A percentile compares a stretch with the other conserved stretches of the same genome.
phyloP scores from a whole-genome alignment of 768 basidiomycete species.

The Podaxis mareebaensis region DNA sequence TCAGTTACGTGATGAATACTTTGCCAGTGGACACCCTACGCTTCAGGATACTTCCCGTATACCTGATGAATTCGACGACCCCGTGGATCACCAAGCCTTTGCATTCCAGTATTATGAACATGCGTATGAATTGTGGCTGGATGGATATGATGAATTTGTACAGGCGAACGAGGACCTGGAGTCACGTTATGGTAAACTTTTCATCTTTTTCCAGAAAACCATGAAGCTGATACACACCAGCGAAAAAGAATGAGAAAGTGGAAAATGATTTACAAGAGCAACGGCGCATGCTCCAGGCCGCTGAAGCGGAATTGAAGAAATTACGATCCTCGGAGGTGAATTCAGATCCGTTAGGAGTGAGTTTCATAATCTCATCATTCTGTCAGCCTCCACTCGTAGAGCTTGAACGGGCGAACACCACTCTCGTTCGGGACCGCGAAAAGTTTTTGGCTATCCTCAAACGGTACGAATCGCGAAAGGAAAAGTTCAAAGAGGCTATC shows the following conservation, averaged over 20 bases:
- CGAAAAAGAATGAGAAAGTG: slow-evolving; percentile 70
- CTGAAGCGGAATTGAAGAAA: slow-evolving; percentile 54
- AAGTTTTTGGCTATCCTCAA: slow-evolving; percentile 78
- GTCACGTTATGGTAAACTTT: slow-evolving; percentile 68
- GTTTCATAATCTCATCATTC: slow-evolving; percentile 8
- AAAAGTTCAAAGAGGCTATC: slow-evolving; percentile 67
- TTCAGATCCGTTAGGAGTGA: neutral
- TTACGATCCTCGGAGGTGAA: slow-evolving; percentile 63
- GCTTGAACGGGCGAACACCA: slow-evolving; percentile 59
- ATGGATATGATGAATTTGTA: slow-evolving; percentile 64
- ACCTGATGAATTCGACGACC: slow-evolving; percentile 76
- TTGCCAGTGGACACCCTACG: slow-evolving; percentile 66
- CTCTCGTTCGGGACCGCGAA: slow-evolving; percentile 70
- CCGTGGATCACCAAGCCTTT: slow-evolving; percentile 71
- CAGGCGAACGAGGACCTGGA: slow-evolving; percentile 73
- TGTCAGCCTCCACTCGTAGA: slow-evolving; percentile 62
- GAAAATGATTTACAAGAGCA: slow-evolving; percentile 63
- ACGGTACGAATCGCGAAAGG: slow-evolving; percentile 68
- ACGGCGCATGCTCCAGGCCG: slow-evolving; percentile 44
- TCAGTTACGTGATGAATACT: slow-evolving; percentile 46
- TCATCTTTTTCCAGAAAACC: neutral
- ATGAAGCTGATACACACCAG: slow-evolving; percentile 35
- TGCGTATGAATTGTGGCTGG: slow-evolving; percentile 69
- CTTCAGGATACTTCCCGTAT: slow-evolving; percentile 60
- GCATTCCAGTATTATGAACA: slow-evolving; percentile 74